These are phyloP conservation scores for Lactarius sp. DNA, from an alignment of 768 basidiomycete species.

Conservation along the genomic window DNA sequence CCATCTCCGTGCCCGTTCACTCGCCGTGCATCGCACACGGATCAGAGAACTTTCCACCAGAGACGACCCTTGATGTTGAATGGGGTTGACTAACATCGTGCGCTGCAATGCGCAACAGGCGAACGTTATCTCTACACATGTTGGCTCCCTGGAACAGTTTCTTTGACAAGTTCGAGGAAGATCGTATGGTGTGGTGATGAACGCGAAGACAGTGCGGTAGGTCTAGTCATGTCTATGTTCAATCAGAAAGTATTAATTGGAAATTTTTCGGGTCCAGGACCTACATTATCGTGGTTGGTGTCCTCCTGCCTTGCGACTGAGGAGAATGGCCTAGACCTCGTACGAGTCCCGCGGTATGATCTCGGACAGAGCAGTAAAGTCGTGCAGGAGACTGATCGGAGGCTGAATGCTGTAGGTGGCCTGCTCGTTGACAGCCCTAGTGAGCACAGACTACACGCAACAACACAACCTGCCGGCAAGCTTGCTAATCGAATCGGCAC, in stretches of 20 bases:
- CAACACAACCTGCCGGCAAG: slow-evolving; percentile 13
- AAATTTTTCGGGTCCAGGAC: neutral
- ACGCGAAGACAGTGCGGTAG: neutral
- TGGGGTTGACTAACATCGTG: neutral
- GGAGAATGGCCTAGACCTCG: slow-evolving; percentile 4
- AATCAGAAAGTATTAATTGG: slow-evolving; percentile 41
- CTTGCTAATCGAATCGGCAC: slow-evolving; percentile 10
- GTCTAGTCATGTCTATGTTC: neutral
- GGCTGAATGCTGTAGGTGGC: slow-evolving; percentile 6
- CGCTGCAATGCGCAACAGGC: neutral
- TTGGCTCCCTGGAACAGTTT: neutral
- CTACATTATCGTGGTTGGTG: neutral
- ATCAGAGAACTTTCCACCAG: neutral
- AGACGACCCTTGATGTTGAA: neutral
- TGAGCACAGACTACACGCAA: slow-evolving; percentile 11
- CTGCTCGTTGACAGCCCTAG: slow-evolving; percentile 10
- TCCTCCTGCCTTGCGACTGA: neutral
- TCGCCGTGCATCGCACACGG: neutral
- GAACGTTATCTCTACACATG: neutral
- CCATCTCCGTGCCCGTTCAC: neutral
- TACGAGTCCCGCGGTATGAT: slow-evolving; percentile 6
- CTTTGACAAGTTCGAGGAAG: neutral
- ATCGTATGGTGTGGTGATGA: neutral
- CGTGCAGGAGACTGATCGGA: slow-evolving; percentile 18
- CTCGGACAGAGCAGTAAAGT: slow-evolving; percentile 1